Base-by-base conservation (phyloP, 148 eudicot genomes). In the Heliamphora exappendiculata region DNA sequence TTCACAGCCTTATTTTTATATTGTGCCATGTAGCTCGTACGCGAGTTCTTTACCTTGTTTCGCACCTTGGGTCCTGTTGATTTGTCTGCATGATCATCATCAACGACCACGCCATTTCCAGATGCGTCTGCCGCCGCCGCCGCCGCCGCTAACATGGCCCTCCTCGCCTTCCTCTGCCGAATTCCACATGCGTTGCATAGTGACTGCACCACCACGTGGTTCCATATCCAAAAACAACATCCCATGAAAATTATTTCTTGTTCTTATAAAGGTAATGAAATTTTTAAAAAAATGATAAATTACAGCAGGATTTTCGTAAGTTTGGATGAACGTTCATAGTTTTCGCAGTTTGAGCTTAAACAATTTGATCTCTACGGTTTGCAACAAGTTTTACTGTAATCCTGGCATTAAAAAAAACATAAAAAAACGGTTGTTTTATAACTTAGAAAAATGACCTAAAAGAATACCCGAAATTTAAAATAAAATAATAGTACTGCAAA, bases 171-270 rank as follows among this genome's bases (percentile, higher is more conserved):
- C 75, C 91, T 82, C 74, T 81, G 88, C 70, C 91, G 75, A 75
- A 88, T 88, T 2, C 89, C 91, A 79, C 91, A 88, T 28, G 91
- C 91, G 58, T 88, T 88, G 82, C 91, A 88, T 42, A 88, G 89
- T 60, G 91, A 78, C 91, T 88, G 84, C 64, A 84, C 31, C 29
- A 36, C 72, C 11, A 59, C 20, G 47, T 31, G 5, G 66, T 60
- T 28, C 66, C 37, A 5, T 11, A 31, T 24, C 6, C 5, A 1
- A 58, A 58, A 58, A 28, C 4, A 24, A 20, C 26, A 12, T 28
- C 16, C 55, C 20, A 16, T 51, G 3, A 51, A 16, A 51, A 11
- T 47, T 53, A n/a, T 3, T 13, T 13, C 16, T 51, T 51, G 9
- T 51, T 51, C 20, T 51, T 12, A 9, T 51, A 13, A 51, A 51